Evolutionary conservation across 371 early-diverging fungal species (phyloP), one percentile per base, ranked within the genome.

Genomic region (Funneliformis caledonium): DNA sequence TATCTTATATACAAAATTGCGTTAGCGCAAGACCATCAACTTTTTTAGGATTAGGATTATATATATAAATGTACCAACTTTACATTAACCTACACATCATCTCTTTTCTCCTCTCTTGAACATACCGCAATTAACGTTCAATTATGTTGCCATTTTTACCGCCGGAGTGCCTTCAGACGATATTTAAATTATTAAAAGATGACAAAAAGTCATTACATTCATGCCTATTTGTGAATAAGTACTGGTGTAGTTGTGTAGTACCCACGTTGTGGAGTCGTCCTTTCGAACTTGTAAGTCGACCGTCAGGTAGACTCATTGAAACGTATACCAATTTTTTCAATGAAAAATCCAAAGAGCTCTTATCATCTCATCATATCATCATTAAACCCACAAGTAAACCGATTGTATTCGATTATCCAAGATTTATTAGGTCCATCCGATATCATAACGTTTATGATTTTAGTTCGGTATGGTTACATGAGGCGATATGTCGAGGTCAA

Each of bases 211-310:
- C 72, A 48, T 65, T 79, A 26, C 43, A 59, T 16, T 68, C 80
- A 16, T 79, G 80, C 59, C 11, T 79, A 26, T 70, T 79, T 1
- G 80, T 79, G 9, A 70, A 70, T 31, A 42, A 72, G 45, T 42
- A 47, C 3, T 79, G 80, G 80, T 70, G 50, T 70, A 45, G 16
- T 14, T 37, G 19, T n/a, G 26, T 61, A 0, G 33, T 70, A 42
- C 33, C 11, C 2, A 16, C 45, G n/a, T 65, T 79, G 16, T 79
- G 80, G 80, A 60, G 72, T 43, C 56, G 70, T 22, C 78, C 78
- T 67, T 78, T 78, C 31, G 43, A 56, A 19, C 56, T 56, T 56
- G 16, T 1, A 56, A 0, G 7, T 6, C 16, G 19, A 6, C 16
- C 56, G 19, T 19, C 56, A 56, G 7, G 56, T 19, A 56, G 19